Conservation (phyloP, 192 early-diverging fungal genomes). For the Coemansia guatemalensis region DNA sequence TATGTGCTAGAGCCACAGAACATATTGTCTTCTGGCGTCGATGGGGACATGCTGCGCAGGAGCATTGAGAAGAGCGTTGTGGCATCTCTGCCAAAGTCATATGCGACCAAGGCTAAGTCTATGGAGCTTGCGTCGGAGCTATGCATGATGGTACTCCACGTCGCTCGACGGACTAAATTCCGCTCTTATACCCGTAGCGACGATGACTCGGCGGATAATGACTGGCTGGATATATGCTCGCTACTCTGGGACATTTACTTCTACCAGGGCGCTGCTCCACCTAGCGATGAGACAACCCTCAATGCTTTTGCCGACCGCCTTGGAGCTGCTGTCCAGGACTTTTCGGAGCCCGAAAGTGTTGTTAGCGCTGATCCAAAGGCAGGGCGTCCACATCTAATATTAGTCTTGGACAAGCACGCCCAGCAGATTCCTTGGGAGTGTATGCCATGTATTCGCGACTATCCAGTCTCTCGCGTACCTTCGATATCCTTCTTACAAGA, state of each 20-base stretch:
- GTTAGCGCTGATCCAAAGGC: not conserved
- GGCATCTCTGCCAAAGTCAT: conserved; percentile 14
- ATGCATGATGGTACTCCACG: conserved; percentile 57
- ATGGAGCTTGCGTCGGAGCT: conserved; percentile 28
- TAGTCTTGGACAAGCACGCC: conserved; percentile 83
- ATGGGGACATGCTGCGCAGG: conserved; percentile 5
- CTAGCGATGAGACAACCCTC: conserved; percentile 43
- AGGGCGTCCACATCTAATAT: conserved; percentile 62
- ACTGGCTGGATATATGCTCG: conserved; percentile 44
- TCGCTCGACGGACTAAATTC: conserved; percentile 3
- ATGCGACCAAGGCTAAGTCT: conserved; percentile 26
- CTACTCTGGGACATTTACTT: conserved; percentile 55
- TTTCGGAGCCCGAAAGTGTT: no score
- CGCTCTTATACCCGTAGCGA: conserved; percentile 23
- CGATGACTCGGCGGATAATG: conserved; percentile 40
- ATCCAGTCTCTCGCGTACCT: conserved; percentile 77
- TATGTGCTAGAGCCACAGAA: conserved; percentile 19
- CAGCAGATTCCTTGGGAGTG: conserved; percentile 92
- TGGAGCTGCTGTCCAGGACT: conserved; percentile 13
- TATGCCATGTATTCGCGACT: conserved; percentile 66
- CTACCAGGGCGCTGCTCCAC: conserved; percentile 58
- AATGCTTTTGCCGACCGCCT: conserved; percentile 66
- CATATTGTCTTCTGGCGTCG: not conserved
- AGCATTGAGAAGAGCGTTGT: conserved; percentile 22
- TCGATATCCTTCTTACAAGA: conserved; percentile 72